Base-by-base conservation (phyloP, 257 asterid species). In the Nemophila menziesii region DNA sequence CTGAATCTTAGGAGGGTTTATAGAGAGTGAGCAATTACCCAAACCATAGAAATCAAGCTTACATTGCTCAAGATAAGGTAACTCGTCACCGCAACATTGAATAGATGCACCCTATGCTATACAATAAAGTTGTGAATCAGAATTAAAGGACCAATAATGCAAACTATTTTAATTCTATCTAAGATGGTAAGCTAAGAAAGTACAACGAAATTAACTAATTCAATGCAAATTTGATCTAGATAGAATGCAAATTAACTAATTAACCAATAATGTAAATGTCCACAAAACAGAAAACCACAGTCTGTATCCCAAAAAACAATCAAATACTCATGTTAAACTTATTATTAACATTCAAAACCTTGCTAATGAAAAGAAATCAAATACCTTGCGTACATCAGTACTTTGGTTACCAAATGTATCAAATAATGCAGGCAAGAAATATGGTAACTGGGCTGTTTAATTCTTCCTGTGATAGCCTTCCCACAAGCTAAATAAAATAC, bases 331-430 rank as follows among this genome's bases (percentile, higher is more conserved):
- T 29, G 36, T 29, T 29, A 29, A 29, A 29, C 8, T 10, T 7
- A 7, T 7, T 29, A 29, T 5, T 5, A 29, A 7, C n/a, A n/a
- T 7, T 2, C 9, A 29, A 10, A 5, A n/a, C n/a, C n/a, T n/a
- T n/a, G n/a, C 15, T n/a, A 23, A 44, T 11, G 36, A 16, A 42
- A 20, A 37, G 46, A 11, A 48, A 5, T 39, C 21, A 11, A 39
- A 44, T 49, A 89, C 98, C 98, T 89, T 89, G 49, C 96, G 98
- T 49, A 89, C 98, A 69, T 89, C 98, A 22, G 98, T 95, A 64
- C 96, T 89, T 77, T 81, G 96, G 72, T 69, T 89, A 51, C 96
- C 87, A 63, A 89, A 89, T 38, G 98, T 93, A 65, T 84, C 96
- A 70, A 84, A 89, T 43, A 89, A 83, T 20, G 96, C 92, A 43